Evolutionary conservation across 2,329 filamentous ascomycete species (phyloP).

Genomic region (Fusarium newnesense): DNA sequence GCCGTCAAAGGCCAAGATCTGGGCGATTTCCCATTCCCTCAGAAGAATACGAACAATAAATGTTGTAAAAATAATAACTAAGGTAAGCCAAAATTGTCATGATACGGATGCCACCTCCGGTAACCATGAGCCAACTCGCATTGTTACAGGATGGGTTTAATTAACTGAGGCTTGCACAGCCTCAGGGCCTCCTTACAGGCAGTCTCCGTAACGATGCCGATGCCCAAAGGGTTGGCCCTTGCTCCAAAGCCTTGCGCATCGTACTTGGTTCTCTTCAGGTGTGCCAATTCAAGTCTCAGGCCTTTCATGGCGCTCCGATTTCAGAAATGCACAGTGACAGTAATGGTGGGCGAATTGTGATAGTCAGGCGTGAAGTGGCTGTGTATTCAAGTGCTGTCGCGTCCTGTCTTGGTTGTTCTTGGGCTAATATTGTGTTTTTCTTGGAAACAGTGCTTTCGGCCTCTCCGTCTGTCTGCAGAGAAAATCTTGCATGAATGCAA

Average conservation of each 20-base stretch:
- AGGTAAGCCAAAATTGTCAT: background rate
- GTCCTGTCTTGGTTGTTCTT: conserved; percentile 15
- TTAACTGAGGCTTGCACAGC: conserved; percentile 39
- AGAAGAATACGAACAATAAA: background rate
- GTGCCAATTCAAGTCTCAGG: conserved; percentile 1
- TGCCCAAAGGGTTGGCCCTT: conserved; percentile 21
- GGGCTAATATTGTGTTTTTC: background rate
- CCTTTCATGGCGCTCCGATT: background rate
- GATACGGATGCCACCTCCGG: conserved; percentile 6
- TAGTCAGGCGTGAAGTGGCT: conserved; percentile 5
- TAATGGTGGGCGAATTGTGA: conserved; percentile 7
- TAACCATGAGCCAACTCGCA: conserved; percentile 15
- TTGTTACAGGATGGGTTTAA: conserved; percentile 36
- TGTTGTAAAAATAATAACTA: background rate
- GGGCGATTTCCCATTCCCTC: background rate
- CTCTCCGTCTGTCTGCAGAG: conserved; percentile 2
- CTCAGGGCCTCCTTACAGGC: conserved; percentile 7
- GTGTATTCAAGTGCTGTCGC: background rate
- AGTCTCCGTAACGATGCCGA: conserved; percentile 25
- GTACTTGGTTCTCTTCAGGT: conserved; percentile 12
- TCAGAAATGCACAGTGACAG: background rate
- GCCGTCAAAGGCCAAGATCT: conserved; percentile 18
- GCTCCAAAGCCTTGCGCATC: conserved; percentile 7
- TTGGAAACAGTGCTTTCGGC: conserved; percentile 11
- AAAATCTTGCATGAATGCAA: conserved; percentile 5